Evolutionary conservation across 1,284 basidiomycete species (phyloP).

Genomic region (Tylopilus sp.): DNA sequence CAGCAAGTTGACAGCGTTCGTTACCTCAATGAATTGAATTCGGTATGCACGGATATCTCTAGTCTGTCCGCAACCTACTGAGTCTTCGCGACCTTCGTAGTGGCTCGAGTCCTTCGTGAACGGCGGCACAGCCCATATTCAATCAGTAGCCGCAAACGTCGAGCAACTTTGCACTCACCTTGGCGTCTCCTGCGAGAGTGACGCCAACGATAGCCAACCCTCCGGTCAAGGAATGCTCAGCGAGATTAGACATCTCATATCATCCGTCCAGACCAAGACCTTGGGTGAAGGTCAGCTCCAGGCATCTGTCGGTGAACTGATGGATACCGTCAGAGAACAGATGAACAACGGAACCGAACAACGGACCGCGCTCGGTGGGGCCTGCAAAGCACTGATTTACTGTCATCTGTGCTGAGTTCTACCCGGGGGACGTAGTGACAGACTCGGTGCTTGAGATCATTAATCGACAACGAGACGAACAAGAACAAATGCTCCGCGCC

Average conservation of each 20-base stretch:
- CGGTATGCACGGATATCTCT: slow-evolving; percentile 39
- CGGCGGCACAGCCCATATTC: slow-evolving; percentile 68
- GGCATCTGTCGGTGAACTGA: slow-evolving; percentile 26
- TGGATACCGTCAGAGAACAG: slow-evolving; percentile 29
- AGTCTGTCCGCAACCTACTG: background rate
- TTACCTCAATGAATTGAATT: slow-evolving; percentile 73
- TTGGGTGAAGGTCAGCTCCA: slow-evolving; percentile 25
- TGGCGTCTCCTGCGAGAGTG: slow-evolving; percentile 21
- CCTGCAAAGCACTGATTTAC: background rate
- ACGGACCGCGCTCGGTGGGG: slow-evolving; percentile 31
- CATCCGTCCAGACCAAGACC: slow-evolving; percentile 23
- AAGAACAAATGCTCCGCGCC: slow-evolving; percentile 63
- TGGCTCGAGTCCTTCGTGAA: slow-evolving; percentile 84
- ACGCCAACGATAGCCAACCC: background rate
- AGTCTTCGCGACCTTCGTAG: slow-evolving; percentile 36
- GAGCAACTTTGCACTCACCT: slow-evolving; percentile 59
- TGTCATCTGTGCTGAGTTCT: background rate
- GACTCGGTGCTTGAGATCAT: slow-evolving; percentile 61
- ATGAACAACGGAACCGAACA: slow-evolving; percentile 27
- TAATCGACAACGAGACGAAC: slow-evolving; percentile 66
- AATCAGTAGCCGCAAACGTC: slow-evolving; percentile 57
- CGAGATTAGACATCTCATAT: slow-evolving; percentile 29
- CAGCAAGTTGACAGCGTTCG: slow-evolving; percentile 71
- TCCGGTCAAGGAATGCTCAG: slow-evolving; percentile 20
- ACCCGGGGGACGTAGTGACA: slow-evolving; percentile 40